A percentile compares a stretch with the other conserved stretches of the same genome.
Evolutionary conservation across 441 rosid species (phyloP).

Genomic region (Corymbia calophylla): DNA sequence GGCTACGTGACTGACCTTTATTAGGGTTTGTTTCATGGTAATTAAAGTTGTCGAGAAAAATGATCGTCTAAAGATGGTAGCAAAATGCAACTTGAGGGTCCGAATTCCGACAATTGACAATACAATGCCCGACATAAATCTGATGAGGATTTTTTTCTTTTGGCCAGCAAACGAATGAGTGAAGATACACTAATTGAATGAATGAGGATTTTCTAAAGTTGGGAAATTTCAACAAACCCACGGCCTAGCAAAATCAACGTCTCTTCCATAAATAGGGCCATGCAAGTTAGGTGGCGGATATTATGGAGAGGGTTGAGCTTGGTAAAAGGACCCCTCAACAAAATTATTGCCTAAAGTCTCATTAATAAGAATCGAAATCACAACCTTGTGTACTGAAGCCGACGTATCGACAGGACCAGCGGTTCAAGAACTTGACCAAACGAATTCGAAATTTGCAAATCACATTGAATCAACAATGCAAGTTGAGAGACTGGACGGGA

Average conservation of each 20-base stretch:
- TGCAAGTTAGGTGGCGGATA: not conserved
- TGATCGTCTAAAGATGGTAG: not conserved
- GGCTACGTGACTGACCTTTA: not conserved
- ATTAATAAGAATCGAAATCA: not conserved
- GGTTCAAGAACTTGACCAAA: not conserved
- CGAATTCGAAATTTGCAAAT: not conserved
- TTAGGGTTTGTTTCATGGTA: not conserved
- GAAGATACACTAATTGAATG: not conserved
- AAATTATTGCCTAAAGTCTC: not conserved
- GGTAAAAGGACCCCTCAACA: not conserved
- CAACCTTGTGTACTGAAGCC: not conserved
- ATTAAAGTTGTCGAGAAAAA: not conserved
- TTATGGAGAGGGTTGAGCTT: not conserved
- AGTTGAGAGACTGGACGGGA: not conserved
- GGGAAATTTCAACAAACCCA: not conserved
- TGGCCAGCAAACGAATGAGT: not conserved
- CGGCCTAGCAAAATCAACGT: not conserved
- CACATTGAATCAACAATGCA: not conserved
- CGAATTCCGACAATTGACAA: not conserved
- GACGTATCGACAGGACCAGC: not conserved
- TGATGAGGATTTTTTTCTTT: not conserved
- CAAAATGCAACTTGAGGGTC: not conserved
- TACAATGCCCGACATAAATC: not conserved
- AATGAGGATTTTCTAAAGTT: not conserved
- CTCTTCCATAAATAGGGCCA: not conserved